phyloP scores from a whole-genome alignment of 148 eudicot genomes.

The Rhododendron vialii region DNA sequence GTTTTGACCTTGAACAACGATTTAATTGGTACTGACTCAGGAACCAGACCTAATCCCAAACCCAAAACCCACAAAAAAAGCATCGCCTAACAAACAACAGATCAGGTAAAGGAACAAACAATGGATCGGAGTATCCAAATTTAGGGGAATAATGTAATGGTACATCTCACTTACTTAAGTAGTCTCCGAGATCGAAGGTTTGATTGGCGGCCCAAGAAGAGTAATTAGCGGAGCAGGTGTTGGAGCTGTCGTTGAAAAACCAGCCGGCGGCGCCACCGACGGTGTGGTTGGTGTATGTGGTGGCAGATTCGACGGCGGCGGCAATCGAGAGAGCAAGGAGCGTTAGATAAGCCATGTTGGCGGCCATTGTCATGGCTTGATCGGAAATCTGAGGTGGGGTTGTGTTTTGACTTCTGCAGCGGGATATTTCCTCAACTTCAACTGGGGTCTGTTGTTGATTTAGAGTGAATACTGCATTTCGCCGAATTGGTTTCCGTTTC shows the following conservation, averaged over 20 bases:
- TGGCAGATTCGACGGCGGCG: conserved; percentile 22
- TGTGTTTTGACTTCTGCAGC: not conserved
- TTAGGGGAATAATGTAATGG: not conserved
- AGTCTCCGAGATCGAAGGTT: conserved; percentile 33
- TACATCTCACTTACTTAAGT: conserved; percentile 41
- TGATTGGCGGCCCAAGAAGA: conserved; percentile 57
- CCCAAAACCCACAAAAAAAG: not conserved
- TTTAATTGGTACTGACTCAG: not conserved
- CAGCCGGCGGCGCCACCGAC: conserved; percentile 67
- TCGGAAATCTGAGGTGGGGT: conserved; percentile 4
- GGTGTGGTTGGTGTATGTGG: conserved; percentile 57
- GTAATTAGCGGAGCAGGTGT: conserved; percentile 43
- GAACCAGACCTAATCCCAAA: not conserved
- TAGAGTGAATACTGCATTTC: not conserved
- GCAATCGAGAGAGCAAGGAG: conserved; percentile 18
- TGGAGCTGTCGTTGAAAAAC: conserved; percentile 48
- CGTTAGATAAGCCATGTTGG: conserved; percentile 14
- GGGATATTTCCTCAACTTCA: not conserved
- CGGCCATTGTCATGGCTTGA: conserved; percentile 1
- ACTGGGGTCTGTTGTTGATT: not conserved
- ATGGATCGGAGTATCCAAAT: not conserved
- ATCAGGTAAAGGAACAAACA: not conserved
- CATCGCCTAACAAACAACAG: not conserved
- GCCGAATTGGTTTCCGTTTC: too few species aligned
- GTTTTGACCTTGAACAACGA: not conserved